A percentile compares a stretch with the other conserved stretches of the same genome.
These are phyloP conservation scores for Dactylellina leptospora DNA, from an alignment of 2,329 filamentous ascomycete species.

Conservation along the genomic window DNA sequence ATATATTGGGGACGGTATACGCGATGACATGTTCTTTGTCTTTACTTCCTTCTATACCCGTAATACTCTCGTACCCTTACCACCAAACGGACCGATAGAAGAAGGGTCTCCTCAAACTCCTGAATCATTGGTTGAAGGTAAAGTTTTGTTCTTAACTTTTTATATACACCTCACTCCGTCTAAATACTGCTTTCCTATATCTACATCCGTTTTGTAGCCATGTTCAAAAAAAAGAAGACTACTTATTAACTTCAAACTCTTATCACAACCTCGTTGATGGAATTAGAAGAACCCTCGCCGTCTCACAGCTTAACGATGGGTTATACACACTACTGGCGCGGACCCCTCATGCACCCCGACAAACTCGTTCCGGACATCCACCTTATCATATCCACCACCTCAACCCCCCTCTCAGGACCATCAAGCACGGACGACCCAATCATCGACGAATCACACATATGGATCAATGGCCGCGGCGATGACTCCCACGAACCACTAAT, in stretches of 20 bases:
- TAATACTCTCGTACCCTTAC: not conserved
- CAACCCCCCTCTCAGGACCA: not conserved
- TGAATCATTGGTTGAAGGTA: too few species aligned
- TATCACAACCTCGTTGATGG: too few species aligned
- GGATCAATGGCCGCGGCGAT: constrained; percentile 6
- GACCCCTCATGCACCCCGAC: constrained; percentile 4
- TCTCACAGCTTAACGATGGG: constrained; percentile 35
- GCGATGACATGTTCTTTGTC: constrained; percentile 14
- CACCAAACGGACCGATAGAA: not conserved
- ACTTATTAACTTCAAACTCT: too few species aligned
- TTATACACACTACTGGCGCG: constrained; percentile 40
- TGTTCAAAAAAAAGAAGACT: too few species aligned
- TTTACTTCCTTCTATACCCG: constrained; percentile 14
- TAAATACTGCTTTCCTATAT: not conserved
- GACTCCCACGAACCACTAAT: constrained; percentile 13
- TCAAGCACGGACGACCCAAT: not conserved
- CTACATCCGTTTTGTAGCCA: too few species aligned
- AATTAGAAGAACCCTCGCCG: too few species aligned
- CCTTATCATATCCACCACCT: not conserved
- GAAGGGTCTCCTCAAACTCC: too few species aligned
- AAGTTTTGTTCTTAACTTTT: too few species aligned
- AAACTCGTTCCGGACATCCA: constrained; percentile 15
- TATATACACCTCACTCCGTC: not conserved
- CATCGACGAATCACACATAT: not conserved
- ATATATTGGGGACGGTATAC: too few species aligned